phyloP scores from a whole-genome alignment of 257 asterid genomes.

The Lantana camara region DNA sequence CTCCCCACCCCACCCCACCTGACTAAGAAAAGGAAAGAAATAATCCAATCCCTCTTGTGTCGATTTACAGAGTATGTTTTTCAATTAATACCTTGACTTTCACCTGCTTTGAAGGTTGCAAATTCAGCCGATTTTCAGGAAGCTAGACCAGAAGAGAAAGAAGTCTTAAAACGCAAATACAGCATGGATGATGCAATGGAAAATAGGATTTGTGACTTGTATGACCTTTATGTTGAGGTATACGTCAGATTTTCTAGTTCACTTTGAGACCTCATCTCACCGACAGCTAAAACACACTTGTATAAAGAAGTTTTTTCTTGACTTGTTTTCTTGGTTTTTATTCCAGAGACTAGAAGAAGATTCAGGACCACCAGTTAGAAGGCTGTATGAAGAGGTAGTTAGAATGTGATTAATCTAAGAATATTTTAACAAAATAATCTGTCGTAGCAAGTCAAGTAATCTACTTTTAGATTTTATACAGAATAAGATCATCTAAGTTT shows the following conservation, averaged over 20 bases:
- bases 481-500: neutral
- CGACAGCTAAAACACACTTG: too few species aligned
- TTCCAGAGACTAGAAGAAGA: conserved; percentile 80
- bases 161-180: conserved; percentile 58
- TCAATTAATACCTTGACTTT: conserved; percentile 20
- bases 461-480: conserved; percentile 4
- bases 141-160: conserved; percentile 62
- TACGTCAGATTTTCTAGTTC: conserved; percentile 11
- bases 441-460: neutral
- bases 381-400: conserved; percentile 85
- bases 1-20: too few species aligned
- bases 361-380: conserved; percentile 82
- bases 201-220: conserved; percentile 80
- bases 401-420: conserved; percentile 17
- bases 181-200: conserved; percentile 74
- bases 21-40: neutral
- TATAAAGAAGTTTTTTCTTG: neutral
- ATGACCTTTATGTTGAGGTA: conserved; percentile 87
- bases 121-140: conserved; percentile 74
- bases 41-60: conserved; percentile 2
- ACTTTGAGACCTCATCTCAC: neutral
- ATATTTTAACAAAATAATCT: conserved; percentile 9
- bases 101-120: conserved; percentile 54
- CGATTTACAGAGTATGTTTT: too few species aligned
- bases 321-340: conserved; percentile 25